phyloP scores from a whole-genome alignment of 2,329 filamentous ascomycete genomes.

The Juglanconis sp. region DNA sequence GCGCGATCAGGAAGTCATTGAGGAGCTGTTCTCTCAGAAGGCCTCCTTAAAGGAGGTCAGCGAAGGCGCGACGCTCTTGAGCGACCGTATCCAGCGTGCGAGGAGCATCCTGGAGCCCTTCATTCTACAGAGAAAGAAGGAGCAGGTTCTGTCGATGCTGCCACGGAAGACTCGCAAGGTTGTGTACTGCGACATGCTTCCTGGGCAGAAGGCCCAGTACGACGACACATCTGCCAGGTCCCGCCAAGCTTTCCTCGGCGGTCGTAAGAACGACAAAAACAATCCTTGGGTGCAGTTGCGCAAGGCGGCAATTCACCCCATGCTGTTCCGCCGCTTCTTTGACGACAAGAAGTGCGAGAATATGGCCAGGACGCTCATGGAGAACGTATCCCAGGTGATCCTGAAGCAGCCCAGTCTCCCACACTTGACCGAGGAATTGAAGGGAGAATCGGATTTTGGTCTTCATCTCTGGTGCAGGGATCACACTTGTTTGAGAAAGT shows the following conservation, averaged over 20 bases:
- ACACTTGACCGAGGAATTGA: conserved; percentile 54
- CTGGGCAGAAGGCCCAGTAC: conserved; percentile 71
- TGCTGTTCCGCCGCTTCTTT: conserved; percentile 82
- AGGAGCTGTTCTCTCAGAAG: conserved; percentile 87
- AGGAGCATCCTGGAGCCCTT: conserved; percentile 93
- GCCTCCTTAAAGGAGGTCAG: conserved; percentile 77
- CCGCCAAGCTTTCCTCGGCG: conserved; percentile 55
- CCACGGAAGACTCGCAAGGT: conserved; percentile 76
- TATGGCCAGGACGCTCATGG: conserved; percentile 75
- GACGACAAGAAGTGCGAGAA: conserved; percentile 69
- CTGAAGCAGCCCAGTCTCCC: conserved; percentile 49
- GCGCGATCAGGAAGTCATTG: conserved; percentile 72
- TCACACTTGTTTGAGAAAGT: conserved; percentile 51
- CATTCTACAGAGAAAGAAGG: conserved; percentile 88
- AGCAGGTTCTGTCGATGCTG: conserved; percentile 81
- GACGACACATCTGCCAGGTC: conserved; percentile 61
- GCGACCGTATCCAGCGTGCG: conserved; percentile 80
- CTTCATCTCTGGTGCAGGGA: conserved; percentile 64
- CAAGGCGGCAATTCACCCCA: conserved; percentile 86
- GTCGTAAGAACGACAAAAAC: conserved; percentile 52
- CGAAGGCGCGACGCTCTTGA: conserved; percentile 80
- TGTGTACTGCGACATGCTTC: conserved; percentile 76
- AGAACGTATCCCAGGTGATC: conserved; percentile 58
- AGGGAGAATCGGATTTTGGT: conserved; percentile 60
- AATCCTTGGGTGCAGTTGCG: conserved; percentile 87